phyloP scores from a whole-genome alignment of 2,329 filamentous ascomycete species.

The Didymella exigua region DNA sequence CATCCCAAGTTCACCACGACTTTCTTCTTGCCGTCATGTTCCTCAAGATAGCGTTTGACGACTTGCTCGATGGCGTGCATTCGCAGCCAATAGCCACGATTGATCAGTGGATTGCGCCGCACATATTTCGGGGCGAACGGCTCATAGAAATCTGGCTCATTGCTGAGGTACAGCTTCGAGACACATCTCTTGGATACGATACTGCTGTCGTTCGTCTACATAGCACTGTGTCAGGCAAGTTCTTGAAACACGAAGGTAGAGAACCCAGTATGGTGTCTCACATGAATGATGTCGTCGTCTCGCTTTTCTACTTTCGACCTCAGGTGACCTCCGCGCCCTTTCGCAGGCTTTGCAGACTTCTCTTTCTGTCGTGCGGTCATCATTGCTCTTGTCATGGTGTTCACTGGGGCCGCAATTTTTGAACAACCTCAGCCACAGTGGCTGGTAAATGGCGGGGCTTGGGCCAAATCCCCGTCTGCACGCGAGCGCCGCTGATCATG shows the following conservation, averaged over 20 bases:
- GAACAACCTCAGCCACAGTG: constrained; percentile 22
- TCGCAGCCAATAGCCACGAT: constrained; percentile 85
- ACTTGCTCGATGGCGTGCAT: constrained; percentile 80
- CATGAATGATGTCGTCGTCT: constrained; percentile 64
- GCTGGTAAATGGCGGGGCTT: constrained; percentile 30
- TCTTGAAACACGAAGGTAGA: neutral
- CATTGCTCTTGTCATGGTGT: constrained; percentile 5
- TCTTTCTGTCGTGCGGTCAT: constrained; percentile 21
- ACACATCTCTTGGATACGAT: constrained; percentile 93
- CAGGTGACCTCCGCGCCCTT: constrained; percentile 17
- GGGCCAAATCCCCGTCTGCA: constrained; percentile 27
- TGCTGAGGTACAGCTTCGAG: constrained; percentile 80
- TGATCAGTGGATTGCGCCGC: constrained; percentile 84
- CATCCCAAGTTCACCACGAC: constrained; percentile 85
- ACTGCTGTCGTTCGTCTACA: constrained; percentile 80
- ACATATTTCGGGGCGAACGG: constrained; percentile 87
- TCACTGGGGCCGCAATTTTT: constrained; percentile 11
- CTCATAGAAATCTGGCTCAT: constrained; percentile 82
- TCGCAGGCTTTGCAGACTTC: constrained; percentile 20
- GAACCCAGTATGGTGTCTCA: constrained; percentile 41
- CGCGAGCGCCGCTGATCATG: constrained; percentile 18
- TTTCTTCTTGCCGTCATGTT: constrained; percentile 63
- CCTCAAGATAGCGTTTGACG: constrained; percentile 73
- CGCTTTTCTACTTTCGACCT: constrained; percentile 39
- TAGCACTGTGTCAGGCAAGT: constrained; percentile 47